phyloP scores from a whole-genome alignment of 2,329 filamentous ascomycete species.

The Botrytis byssoidea region DNA sequence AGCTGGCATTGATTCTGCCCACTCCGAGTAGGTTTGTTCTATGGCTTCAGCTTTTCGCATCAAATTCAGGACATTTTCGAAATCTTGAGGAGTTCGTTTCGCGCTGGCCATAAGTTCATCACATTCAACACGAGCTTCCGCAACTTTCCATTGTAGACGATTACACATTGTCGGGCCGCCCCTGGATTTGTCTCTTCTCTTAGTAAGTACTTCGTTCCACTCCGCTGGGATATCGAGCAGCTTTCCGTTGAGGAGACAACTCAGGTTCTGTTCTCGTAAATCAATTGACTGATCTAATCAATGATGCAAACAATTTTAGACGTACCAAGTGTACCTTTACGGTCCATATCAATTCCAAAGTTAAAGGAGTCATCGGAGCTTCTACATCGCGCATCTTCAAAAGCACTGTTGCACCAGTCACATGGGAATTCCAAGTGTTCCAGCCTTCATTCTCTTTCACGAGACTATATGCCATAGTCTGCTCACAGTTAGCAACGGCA shows the following conservation, averaged over 20 bases:
- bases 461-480: conserved; percentile 16
- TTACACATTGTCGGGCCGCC: conserved; percentile 10
- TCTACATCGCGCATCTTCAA: conserved; percentile 17
- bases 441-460: conserved; percentile 15
- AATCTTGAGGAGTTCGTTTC: conserved; percentile 9
- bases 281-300: background rate
- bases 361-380: conserved; percentile 14
- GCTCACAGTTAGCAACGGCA: background rate
- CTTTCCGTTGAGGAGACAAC: conserved; percentile 18
- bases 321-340: conserved; percentile 8
- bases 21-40: conserved; percentile 51
- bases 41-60: conserved; percentile 51
- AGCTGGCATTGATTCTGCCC: conserved; percentile 50
- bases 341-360: conserved; percentile 16
- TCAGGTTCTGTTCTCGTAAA: background rate
- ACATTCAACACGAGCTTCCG: conserved; percentile 11
- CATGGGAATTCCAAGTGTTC: conserved; percentile 20
- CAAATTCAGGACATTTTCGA: conserved; percentile 44
- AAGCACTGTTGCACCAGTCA: conserved; percentile 7
- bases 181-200: background rate
- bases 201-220: background rate
- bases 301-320: background rate
- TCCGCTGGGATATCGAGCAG: background rate
- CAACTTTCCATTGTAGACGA: conserved; percentile 17
- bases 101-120: conserved; percentile 16